phyloP scores from a whole-genome alignment of 73 alveolate genomes.

The Tetrahymena thermophila region DNA sequence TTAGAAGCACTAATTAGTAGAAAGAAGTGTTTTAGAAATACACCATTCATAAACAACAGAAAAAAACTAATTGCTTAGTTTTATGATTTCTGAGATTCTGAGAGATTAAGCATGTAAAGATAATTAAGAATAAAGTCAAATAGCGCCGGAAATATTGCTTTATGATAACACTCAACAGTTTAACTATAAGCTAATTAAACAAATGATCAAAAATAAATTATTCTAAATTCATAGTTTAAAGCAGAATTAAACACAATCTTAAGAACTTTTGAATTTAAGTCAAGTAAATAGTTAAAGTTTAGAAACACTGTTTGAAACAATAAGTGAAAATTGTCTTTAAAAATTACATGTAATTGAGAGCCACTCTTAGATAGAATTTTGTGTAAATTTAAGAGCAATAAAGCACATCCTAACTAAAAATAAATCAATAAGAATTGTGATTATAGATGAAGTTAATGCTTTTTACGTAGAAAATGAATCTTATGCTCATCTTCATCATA shows the following conservation, averaged over 20 bases:
- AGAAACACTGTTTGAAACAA: background rate
- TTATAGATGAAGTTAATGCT: background rate
- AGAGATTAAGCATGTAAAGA: background rate
- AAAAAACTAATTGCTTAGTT: background rate
- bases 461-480: background rate
- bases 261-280: background rate
- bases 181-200: background rate
- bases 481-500: background rate
- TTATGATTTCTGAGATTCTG: background rate
- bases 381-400: background rate
- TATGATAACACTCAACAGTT: background rate
- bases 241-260: background rate
- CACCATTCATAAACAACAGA: background rate
- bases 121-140: background rate
- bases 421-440: background rate
- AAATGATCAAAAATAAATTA: background rate
- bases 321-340: background rate
- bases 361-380: background rate
- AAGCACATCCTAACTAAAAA: background rate
- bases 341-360: background rate
- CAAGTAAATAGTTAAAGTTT: background rate
- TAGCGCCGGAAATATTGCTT: background rate
- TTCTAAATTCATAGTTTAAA: background rate
- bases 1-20: background rate
- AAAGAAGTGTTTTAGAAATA: background rate